Base-by-base conservation (phyloP, 2,329 filamentous ascomycete genomes). In the Blumeria graminis region DNA sequence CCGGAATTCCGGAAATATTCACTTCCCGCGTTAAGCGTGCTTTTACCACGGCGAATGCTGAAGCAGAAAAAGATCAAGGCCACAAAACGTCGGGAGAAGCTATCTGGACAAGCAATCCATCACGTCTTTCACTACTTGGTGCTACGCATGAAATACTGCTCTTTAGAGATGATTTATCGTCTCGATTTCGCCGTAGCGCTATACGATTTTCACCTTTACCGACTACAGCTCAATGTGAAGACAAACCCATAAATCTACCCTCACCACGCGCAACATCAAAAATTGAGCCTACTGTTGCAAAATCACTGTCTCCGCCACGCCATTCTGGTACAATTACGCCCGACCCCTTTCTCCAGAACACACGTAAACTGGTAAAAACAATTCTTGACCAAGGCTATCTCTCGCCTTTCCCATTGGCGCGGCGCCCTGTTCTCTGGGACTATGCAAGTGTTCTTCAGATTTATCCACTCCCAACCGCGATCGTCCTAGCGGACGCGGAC, bases 371-470 rank as follows among this genome's bases (percentile, higher is more conserved):
- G 1, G 88, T 94, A 63, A 93, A 94, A 67, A 94, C 90, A 0
- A 68, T 98, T 9, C 76, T 98, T 7, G 89, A 94, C 62, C 92
- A 98, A 69, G 86, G 86, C 5, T 84, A 87, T 61, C 76, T 98
- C 10, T 81, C 85, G 0, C 92, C 92, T 0, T 98, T 96, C 68
- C 81, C 86, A 0, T 75, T 88, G n/a, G 71, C 79, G 0, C 75
- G 79, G 35, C 78, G 90, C 0, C 92, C 92, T 0, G 77, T 94
- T 4, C 78, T 94, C 61, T 96, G 92, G 92, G 90, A 95, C 68
- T 86, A 84, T 67, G 81, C 81, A 0, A 74, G 78, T 5, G 72
- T 84, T 2, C 69, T 96, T 60, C 82, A 86, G 56, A 71, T 98
- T 22, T 96, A 95, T 67, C 92, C 90, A 8, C 70, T 96, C 33